Percentiles rank a stretch among this genome's conserved stretches.
phyloP scores from a whole-genome alignment of 1,284 basidiomycete genomes.

The Cerioporus squamosus region DNA sequence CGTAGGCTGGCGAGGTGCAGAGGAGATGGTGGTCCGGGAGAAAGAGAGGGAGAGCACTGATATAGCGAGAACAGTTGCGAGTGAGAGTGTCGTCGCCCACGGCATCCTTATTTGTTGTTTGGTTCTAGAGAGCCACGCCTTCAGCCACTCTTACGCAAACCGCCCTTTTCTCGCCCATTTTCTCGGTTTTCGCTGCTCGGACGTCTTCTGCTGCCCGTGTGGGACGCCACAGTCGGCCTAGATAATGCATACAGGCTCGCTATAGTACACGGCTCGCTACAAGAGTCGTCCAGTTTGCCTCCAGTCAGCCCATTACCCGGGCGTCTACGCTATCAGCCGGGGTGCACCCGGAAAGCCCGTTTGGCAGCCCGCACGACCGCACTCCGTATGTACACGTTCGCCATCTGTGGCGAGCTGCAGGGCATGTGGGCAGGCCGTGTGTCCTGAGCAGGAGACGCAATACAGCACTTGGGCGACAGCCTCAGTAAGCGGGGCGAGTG shows the following conservation, averaged over 20 bases:
- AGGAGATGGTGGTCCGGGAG: constrained; percentile 49
- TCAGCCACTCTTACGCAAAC: constrained; percentile 36
- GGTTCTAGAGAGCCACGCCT: constrained; percentile 33
- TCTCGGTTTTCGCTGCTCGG: neutral
- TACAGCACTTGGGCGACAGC: no score
- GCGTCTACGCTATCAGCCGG: constrained; percentile 16
- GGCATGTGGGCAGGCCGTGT: no score
- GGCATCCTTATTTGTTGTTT: constrained; percentile 41
- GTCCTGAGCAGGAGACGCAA: neutral
- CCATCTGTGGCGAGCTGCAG: no score
- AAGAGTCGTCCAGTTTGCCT: no score
- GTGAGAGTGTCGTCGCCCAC: constrained; percentile 36
- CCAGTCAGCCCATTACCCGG: neutral
- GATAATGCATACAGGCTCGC: no score
- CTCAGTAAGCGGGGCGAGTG: no score
- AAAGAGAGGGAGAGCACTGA: constrained; percentile 43
- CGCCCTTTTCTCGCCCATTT: constrained; percentile 23
- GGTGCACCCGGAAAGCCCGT: constrained; percentile 7
- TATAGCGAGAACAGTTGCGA: constrained; percentile 38
- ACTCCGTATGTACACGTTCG: neutral
- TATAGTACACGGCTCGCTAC: no score
- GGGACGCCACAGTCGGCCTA: no score
- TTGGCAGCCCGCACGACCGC: neutral
- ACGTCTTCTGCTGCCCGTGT: no score
- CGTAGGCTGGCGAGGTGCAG: constrained; percentile 35